Base-by-base conservation (phyloP, 2,329 filamentous ascomycete genomes). In the Gnomoniopsis sp. region DNA sequence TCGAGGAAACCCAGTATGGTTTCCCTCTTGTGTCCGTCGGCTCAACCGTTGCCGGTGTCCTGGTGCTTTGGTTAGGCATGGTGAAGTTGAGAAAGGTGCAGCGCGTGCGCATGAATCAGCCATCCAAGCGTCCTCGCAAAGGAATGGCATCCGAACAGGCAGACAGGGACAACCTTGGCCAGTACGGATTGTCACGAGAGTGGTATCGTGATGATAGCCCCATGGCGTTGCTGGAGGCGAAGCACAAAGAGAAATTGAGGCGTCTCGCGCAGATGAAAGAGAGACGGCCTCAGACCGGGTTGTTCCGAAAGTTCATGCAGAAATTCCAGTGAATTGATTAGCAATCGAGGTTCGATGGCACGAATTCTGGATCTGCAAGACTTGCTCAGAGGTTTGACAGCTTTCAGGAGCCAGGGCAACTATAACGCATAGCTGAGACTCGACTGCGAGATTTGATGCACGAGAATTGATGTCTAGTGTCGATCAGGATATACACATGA, bases 1-100 rank as follows among this genome's bases (percentile, higher is more conserved):
- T 98, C 67, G 95, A 99, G 77, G 93, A 98, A 71, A 93, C 90
- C 1, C 85, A 91, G 73, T 84, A 91, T 73, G 95, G 93, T 12
- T 98, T 99, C 72, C 82, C 81, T 49, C 84, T 84, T 55, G 87
- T 99, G 61, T 91, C 88, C 2, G 79, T 77, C 19, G 78, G 84
- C 61, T 96, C 90, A 58, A 82, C 88, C 58, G 67, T 88, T 58
- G 87, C 93, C 71, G 91, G 90, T 15, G 82, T 88, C 56, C 66
- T 93, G 10, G 90, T 96, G 53, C 93, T 90, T 76, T 83, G 85
- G 67, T 96, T 93, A 73, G 93, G 95, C 6, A 81, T 98, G 50
- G 80, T 82, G 54, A 96, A 91, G 73, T 82, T 99, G 63, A 86
- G 90, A 64, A 89, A 89, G 70, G 89, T 96, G 26, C 91, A 96